Evolutionary conservation across 2,329 filamentous ascomycete genomes (phyloP).

Genomic region (Aspergillus caelatus): DNA sequence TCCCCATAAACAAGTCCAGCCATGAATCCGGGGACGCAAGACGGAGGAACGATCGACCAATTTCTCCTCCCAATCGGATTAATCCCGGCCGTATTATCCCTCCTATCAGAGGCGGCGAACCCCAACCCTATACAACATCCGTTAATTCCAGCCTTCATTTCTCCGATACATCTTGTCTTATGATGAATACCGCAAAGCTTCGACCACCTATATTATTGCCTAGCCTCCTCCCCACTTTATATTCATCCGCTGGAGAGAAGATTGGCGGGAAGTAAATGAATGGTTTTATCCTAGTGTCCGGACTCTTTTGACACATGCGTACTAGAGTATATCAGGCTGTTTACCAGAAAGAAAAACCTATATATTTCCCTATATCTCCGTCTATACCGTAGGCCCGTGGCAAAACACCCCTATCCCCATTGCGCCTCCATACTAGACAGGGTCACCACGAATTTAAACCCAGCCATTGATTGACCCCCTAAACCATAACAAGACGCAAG

Average conservation of each 20-base stretch:
- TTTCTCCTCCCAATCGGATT: constrained; percentile 23
- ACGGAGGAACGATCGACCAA: constrained; percentile 11
- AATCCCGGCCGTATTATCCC: constrained; percentile 17
- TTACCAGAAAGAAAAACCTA: neutral
- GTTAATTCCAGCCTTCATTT: neutral
- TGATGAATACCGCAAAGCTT: neutral
- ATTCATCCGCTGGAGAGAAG: neutral
- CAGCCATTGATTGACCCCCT: neutral
- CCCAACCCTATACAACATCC: neutral
- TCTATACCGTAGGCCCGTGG: neutral
- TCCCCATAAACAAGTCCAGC: neutral
- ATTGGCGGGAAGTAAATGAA: constrained; percentile 1
- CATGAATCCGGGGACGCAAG: neutral
- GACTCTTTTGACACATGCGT: neutral
- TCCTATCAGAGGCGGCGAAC: constrained; percentile 19
- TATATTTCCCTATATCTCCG: neutral
- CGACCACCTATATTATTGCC: neutral
- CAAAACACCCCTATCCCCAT: neutral
- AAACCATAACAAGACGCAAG: neutral
- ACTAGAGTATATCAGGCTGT: neutral
- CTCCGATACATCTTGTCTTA: neutral
- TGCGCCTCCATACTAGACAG: neutral
- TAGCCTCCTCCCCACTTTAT: neutral
- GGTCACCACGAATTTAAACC: neutral
- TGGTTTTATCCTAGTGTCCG: neutral